phyloP scores from a whole-genome alignment of 1,139 yeast genomes.

The Scheffersomyces titani region DNA sequence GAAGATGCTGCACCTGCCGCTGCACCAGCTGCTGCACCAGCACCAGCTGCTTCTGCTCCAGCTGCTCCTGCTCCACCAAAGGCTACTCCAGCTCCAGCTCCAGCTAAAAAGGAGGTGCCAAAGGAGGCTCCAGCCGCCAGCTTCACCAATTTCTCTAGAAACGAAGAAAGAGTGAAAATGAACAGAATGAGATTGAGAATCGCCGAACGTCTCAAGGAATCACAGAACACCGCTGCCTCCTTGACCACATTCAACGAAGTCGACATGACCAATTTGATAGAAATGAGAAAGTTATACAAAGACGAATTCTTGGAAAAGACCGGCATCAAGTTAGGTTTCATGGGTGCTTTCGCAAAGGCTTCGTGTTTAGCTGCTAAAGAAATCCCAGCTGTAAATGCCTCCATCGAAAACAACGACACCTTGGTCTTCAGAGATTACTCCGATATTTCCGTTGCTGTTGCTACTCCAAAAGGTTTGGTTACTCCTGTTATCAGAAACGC shows the following conservation, averaged over 20 bases:
- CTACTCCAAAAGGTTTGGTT: constrained; percentile 98
- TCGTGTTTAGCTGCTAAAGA: constrained; percentile 91
- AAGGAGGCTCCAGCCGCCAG: constrained; percentile 37
- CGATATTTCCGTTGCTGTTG: constrained; percentile 95
- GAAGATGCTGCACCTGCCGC: constrained; percentile 9
- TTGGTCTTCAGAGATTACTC: constrained; percentile 95
- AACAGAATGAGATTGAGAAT: constrained; percentile 99
- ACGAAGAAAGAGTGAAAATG: constrained; percentile 94
- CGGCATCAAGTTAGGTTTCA: constrained; percentile 95
- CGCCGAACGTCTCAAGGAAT: constrained; percentile 98
- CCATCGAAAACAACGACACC: constrained; percentile 90
- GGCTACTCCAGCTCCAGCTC: constrained; percentile 17
- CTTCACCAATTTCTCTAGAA: constrained; percentile 72
- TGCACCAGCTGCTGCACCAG: constrained; percentile 17
- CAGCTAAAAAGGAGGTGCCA: constrained; percentile 24
- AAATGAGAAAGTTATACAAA: constrained; percentile 94
- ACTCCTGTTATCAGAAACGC: constrained; percentile 98
- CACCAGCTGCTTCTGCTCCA: constrained; percentile 27
- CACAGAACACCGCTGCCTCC: constrained; percentile 98
- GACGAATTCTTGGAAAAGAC: constrained; percentile 94
- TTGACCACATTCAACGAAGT: constrained; percentile 97
- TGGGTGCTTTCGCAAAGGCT: constrained; percentile 98
- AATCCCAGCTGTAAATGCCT: constrained; percentile 92
- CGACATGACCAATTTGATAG: constrained; percentile 91
- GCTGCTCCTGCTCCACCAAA: constrained; percentile 24